Evolutionary conservation across 2,329 filamentous ascomycete species (phyloP).

Genomic region (Scedosporium aurantiacum): DNA sequence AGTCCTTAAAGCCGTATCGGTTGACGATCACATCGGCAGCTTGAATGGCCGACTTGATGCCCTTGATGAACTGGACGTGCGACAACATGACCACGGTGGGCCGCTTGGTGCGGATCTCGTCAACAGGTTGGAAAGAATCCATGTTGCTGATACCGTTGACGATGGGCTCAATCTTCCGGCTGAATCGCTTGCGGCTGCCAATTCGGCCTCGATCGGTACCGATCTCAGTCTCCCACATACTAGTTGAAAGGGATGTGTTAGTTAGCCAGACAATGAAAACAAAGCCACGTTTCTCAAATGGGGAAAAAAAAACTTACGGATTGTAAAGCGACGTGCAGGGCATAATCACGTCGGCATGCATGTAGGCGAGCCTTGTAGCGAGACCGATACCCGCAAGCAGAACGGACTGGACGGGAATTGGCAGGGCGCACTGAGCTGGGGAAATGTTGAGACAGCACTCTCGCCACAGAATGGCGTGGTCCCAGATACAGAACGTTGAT

Average conservation of each 20-base stretch:
- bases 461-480: conserved; percentile 51
- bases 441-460: conserved; percentile 40
- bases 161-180: conserved; percentile 51
- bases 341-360: conserved; percentile 49
- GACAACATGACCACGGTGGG: conserved; percentile 57
- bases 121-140: conserved; percentile 49
- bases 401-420: conserved; percentile 36
- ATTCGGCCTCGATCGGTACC: conserved; percentile 46
- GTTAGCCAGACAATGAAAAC: neutral
- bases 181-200: conserved; percentile 45
- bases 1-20: conserved; percentile 54
- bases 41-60: conserved; percentile 53
- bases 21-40: conserved; percentile 56
- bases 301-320: conserved; percentile 20
- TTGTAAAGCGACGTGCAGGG: conserved; percentile 52
- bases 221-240: conserved; percentile 50
- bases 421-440: conserved; percentile 35
- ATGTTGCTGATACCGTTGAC: conserved; percentile 56
- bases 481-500: conserved; percentile 52
- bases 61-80: conserved; percentile 48
- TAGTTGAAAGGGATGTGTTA: conserved; percentile 1
- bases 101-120: conserved; percentile 44
- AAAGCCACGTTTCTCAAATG: neutral
- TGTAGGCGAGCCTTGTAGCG: conserved; percentile 31
- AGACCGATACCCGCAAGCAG: conserved; percentile 35